Evolutionary conservation across 352 stramenopile species (phyloP).

Genomic region (Pythium periplocum): DNA sequence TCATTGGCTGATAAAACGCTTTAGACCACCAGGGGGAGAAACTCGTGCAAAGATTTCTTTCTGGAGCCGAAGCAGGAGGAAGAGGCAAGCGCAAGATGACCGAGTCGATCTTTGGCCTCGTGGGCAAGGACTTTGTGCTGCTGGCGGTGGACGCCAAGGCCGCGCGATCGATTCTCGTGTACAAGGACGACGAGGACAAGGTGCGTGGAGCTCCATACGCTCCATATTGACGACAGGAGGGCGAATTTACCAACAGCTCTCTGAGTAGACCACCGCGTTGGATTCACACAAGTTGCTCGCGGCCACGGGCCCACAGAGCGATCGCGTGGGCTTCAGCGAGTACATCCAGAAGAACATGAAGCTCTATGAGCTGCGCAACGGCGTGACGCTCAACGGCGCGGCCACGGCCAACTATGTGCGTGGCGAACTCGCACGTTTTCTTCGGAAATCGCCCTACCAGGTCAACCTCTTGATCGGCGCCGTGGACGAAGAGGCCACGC

Average conservation of each 20-base stretch:
- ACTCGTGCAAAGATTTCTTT: constrained; percentile 16
- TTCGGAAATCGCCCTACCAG: constrained; percentile 82
- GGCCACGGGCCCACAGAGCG: constrained; percentile 66
- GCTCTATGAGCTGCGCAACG: constrained; percentile 86
- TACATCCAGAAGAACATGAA: constrained; percentile 92
- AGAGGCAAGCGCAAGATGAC: constrained; percentile 33
- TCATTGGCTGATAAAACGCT: no score
- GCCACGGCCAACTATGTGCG: constrained; percentile 85
- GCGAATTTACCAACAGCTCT: constrained; percentile 8
- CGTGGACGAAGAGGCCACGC: constrained; percentile 40
- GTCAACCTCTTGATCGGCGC: constrained; percentile 82
- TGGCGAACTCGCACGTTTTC: constrained; percentile 67
- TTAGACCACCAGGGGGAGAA: no score
- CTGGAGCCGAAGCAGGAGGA: constrained; percentile 9
- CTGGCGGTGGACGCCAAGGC: constrained; percentile 88
- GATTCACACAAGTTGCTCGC: constrained; percentile 83
- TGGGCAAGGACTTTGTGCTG: constrained; percentile 90
- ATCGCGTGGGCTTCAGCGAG: constrained; percentile 80
- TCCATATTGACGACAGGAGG: neutral
- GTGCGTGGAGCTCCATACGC: constrained; percentile 26
- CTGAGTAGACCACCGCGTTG: constrained; percentile 54
- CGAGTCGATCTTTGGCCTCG: constrained; percentile 87
- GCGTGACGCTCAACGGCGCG: constrained; percentile 73
- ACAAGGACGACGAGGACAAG: constrained; percentile 92
- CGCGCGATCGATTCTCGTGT: constrained; percentile 89